These are phyloP conservation scores for Kwoniella dejecticola DNA, from an alignment of 768 basidiomycete species.

Conservation along the genomic window DNA sequence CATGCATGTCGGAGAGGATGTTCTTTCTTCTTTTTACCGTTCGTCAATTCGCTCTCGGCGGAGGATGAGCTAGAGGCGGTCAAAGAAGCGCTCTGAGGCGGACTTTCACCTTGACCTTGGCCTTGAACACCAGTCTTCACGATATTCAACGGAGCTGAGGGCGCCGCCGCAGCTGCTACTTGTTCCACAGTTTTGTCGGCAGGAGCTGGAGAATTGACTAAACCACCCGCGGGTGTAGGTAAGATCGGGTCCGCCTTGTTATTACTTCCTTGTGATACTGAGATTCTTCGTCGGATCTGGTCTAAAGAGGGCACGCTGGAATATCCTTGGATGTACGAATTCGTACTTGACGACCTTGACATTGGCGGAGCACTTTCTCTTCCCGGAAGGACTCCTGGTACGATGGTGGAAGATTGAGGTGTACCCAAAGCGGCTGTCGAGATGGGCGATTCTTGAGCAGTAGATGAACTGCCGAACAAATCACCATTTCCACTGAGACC, in stretches of 20 bases:
- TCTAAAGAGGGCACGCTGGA: slow-evolving; percentile 43
- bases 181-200: not conserved
- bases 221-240: not conserved
- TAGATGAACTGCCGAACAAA: not conserved
- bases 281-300: slow-evolving; percentile 37
- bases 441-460: not conserved
- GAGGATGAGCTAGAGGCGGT: slow-evolving; percentile 1
- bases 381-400: not conserved
- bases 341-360: slow-evolving; percentile 19
- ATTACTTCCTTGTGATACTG: slow-evolving; percentile 12
- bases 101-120: slow-evolving; percentile 2
- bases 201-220: not conserved
- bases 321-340: slow-evolving; percentile 42
- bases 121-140: too few species aligned
- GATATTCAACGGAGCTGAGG: too few species aligned
- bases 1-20: slow-evolving; percentile 84
- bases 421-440: not conserved
- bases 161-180: too few species aligned
- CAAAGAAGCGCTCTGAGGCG: slow-evolving; percentile 16
- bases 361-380: slow-evolving; percentile 6
- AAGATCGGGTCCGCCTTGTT: not conserved
- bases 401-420: slow-evolving; percentile 1
- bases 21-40: slow-evolving; percentile 19
- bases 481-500: not conserved
- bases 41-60: not conserved